Base-by-base conservation (phyloP, 2,329 filamentous ascomycete genomes). In the Colletotrichum tofieldiae region DNA sequence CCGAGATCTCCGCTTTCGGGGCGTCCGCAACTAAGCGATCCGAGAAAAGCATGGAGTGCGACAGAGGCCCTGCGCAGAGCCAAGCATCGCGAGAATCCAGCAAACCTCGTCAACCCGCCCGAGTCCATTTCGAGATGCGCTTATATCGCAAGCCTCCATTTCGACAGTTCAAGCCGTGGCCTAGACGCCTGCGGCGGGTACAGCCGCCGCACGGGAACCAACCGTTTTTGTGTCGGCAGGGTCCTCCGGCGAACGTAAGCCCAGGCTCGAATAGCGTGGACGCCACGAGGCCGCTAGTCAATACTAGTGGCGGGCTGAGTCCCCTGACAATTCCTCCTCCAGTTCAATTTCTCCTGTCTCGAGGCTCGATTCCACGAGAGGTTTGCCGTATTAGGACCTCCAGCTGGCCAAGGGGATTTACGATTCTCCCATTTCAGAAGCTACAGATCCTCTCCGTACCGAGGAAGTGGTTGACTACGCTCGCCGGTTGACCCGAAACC, bases 211-310 rank as follows among this genome's bases (percentile, higher is more conserved):
- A 35, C 26, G 18, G 51, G 8, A 54, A 18, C 51, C 29, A 32
- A 6, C 29, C 29, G 51, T 54, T 54, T 18, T 20, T 29, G 29
- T 35, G 18, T 20, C 18, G 51, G 29, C 29, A 29, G 16, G 16
- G 52, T 16, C 52, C 52, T 37, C 20, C 12, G 32, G 32, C 32
- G 5, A 35, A 16, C 32, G 32, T 23, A 16, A 23, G 32, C 16
- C 52, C 12, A 56, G 32, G n/a, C 37, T 23, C 37, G 4, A 26
- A 41, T 58, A 41, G 55, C 37, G 55, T 41, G 32, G 7, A 12
- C 55, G 55, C 55, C 55, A 58, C 55, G 55, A 41, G 55, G 20
- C n/a, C 35, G 14, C n/a, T 29, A 41, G 37, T n/a, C 6, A 9
- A 3, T 23, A n/a, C 37, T 58, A 39, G n/a, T 18, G n/a, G 55